phyloP scores from a whole-genome alignment of 495 filamentous ascomycete species.

The Xylaria nigripes region DNA sequence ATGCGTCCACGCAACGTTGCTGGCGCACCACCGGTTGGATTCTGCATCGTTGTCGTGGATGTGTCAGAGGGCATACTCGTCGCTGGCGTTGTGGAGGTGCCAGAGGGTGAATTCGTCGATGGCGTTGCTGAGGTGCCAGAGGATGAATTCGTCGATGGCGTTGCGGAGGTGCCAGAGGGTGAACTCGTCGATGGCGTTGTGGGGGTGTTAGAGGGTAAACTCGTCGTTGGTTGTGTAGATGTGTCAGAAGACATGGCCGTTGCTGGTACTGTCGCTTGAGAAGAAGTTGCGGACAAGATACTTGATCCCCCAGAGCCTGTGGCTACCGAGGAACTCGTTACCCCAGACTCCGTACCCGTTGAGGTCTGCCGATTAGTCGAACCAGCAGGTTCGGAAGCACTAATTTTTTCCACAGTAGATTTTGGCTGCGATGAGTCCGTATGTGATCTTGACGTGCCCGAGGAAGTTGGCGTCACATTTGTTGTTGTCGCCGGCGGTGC shows the following conservation, averaged over 20 bases:
- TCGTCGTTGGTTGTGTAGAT: not conserved
- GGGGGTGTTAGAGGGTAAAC: too few species aligned
- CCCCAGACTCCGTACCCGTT: not conserved
- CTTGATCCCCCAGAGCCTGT: not conserved
- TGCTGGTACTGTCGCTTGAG: not conserved
- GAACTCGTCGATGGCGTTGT: not conserved
- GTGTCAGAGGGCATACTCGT: too few species aligned
- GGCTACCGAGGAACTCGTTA: not conserved
- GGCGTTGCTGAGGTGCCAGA: not conserved
- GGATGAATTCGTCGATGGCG: not conserved
- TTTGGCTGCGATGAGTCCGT: not conserved
- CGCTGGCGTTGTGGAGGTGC: too few species aligned
- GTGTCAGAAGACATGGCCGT: not conserved
- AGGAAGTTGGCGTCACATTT: not conserved
- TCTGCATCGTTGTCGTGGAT: not conserved
- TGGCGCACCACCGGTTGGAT: constrained; percentile 1
- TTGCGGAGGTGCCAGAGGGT: too few species aligned
- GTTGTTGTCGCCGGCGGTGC: not conserved
- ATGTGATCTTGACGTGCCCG: not conserved
- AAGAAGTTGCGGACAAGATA: not conserved
- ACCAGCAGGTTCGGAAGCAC: not conserved
- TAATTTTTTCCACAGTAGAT: not conserved
- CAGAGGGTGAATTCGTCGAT: too few species aligned
- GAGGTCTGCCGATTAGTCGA: not conserved
- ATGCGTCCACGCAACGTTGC: not conserved